phyloP scores from a whole-genome alignment of 2,329 filamentous ascomycete species.

The Phoma sp. region DNA sequence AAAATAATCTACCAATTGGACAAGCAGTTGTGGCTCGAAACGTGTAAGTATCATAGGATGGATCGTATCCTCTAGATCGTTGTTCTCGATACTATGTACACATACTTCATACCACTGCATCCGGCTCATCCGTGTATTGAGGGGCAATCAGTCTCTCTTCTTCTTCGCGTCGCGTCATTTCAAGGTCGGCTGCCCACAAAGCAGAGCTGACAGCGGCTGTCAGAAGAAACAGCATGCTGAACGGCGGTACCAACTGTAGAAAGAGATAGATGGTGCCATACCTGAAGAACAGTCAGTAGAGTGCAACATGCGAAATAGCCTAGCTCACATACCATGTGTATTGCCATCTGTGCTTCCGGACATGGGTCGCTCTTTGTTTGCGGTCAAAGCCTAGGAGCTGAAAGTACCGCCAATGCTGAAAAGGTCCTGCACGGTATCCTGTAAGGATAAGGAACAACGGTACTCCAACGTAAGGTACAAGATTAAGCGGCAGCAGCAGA shows the following conservation, averaged over 20 bases:
- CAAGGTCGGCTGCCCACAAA: constrained; percentile 82
- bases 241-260: constrained; percentile 82
- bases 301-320: not conserved
- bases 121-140: constrained; percentile 41
- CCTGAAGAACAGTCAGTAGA: constrained; percentile 43
- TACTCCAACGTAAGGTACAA: constrained; percentile 82
- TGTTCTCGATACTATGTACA: too few species aligned
- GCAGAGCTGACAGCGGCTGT: constrained; percentile 86
- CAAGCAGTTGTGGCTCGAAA: too few species aligned
- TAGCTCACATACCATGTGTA: constrained; percentile 72
- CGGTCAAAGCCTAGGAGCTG: constrained; percentile 76
- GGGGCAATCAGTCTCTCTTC: constrained; percentile 28
- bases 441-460: constrained; percentile 88
- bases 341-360: constrained; percentile 72
- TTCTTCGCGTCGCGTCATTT: constrained; percentile 51
- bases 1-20: too few species aligned
- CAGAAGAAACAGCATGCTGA: constrained; percentile 94
- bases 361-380: constrained; percentile 73
- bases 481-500: constrained; percentile 71
- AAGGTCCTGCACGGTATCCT: constrained; percentile 82
- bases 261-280: constrained; percentile 87
- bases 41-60: too few species aligned
- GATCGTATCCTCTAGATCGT: not conserved
- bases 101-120: constrained; percentile 24
- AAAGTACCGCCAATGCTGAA: constrained; percentile 92